These are phyloP conservation scores for Claviceps arundinis DNA, from an alignment of 2,329 filamentous ascomycete genomes.

Conservation along the genomic window DNA sequence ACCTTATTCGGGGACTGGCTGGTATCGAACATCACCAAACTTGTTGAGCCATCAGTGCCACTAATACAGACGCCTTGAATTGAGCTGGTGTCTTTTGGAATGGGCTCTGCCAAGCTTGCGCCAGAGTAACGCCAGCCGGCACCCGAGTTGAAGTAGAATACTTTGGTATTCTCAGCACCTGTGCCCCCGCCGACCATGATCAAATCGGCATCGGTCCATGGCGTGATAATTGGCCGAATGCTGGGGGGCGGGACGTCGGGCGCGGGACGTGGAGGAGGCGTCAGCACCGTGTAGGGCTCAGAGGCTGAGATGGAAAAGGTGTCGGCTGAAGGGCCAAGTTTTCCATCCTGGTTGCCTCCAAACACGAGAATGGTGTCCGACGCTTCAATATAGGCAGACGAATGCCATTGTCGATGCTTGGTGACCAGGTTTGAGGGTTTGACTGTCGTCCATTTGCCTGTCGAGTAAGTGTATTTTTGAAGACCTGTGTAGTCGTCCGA, in stretches of 20 bases:
- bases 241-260: slow-evolving; percentile 27
- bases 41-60: slow-evolving; percentile 64
- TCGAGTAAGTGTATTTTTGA: slow-evolving; percentile 50
- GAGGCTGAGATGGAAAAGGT: slow-evolving; percentile 62
- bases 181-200: slow-evolving; percentile 59
- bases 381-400: slow-evolving; percentile 58
- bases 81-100: slow-evolving; percentile 42
- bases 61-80: slow-evolving; percentile 52
- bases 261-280: slow-evolving; percentile 45
- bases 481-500: slow-evolving; percentile 55
- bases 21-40: slow-evolving; percentile 68
- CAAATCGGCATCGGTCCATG: slow-evolving; percentile 58
- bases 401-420: slow-evolving; percentile 61
- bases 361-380: slow-evolving; percentile 67
- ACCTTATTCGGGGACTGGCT: slow-evolving; percentile 62
- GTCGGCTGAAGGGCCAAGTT: slow-evolving; percentile 46
- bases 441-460: slow-evolving; percentile 38
- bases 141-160: slow-evolving; percentile 58
- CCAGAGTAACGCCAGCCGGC: slow-evolving; percentile 55
- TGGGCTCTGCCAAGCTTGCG: slow-evolving; percentile 45
- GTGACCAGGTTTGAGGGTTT: slow-evolving; percentile 35
- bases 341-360: slow-evolving; percentile 55
- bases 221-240: slow-evolving; percentile 56
- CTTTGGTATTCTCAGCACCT: slow-evolving; percentile 37
- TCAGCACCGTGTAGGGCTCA: slow-evolving; percentile 48